Evolutionary conservation across 2,329 filamentous ascomycete species (phyloP).

Genomic region (Blastomyces emzantsi): DNA sequence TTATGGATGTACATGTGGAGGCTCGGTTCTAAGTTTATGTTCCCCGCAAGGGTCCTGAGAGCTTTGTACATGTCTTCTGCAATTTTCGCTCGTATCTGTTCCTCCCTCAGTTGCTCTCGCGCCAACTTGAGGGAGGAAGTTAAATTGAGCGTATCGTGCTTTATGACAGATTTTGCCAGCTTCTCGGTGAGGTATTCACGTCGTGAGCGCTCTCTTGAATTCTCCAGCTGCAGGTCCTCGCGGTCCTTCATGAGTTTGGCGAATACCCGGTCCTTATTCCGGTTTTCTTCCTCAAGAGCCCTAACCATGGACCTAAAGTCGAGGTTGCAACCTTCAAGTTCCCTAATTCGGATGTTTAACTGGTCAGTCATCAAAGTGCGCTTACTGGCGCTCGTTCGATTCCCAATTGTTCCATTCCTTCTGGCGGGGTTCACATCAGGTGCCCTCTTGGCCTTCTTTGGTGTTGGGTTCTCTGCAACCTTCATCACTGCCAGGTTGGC

Average conservation of each 20-base stretch:
- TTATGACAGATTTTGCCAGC: not conserved
- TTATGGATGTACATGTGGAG: not conserved
- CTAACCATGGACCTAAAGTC: not conserved
- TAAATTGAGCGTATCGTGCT: not conserved
- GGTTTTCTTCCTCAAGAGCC: not conserved
- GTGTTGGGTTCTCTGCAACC: not conserved
- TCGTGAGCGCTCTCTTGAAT: not conserved
- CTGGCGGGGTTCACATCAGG: not conserved
- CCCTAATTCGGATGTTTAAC: not conserved
- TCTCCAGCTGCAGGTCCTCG: not conserved
- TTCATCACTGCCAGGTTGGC: not conserved
- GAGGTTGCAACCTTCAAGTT: slow-evolving; percentile 4
- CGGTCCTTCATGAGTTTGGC: not conserved
- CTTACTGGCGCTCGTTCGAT: not conserved
- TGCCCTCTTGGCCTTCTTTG: slow-evolving; percentile 3
- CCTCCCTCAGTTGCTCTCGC: not conserved
- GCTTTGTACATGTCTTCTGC: not conserved
- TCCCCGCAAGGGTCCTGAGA: slow-evolving; percentile 2
- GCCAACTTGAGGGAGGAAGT: slow-evolving; percentile 1
- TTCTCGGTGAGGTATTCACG: not conserved
- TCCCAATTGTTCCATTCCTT: not conserved
- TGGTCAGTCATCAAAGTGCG: not conserved
- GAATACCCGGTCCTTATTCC: not conserved
- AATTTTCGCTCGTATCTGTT: not conserved
- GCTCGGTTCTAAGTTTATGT: not conserved